Conservation (phyloP, 2,329 filamentous ascomycete genomes). For the Cytospora paraplurivora region DNA sequence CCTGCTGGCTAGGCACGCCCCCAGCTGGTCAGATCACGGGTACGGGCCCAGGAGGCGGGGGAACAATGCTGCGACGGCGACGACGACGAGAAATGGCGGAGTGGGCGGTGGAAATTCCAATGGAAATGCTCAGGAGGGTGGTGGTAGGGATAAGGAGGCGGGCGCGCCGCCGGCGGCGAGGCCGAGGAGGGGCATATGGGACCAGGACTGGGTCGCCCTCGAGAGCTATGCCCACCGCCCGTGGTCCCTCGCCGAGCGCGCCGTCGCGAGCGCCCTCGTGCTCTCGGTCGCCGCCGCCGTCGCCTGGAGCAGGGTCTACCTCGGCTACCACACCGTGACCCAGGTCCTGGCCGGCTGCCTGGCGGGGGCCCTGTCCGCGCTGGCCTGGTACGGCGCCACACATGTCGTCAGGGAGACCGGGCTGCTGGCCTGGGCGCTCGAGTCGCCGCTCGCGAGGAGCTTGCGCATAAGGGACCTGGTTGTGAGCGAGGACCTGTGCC, state of each 20-base stretch:
- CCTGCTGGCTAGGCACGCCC: constrained; percentile 76
- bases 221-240: constrained; percentile 50
- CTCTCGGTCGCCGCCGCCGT: constrained; percentile 67
- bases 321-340: constrained; percentile 86
- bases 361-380: constrained; percentile 70
- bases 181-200: constrained; percentile 8
- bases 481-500: constrained; percentile 82
- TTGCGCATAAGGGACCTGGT: constrained; percentile 81
- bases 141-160: not conserved
- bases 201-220: constrained; percentile 29
- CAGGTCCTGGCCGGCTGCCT: constrained; percentile 82
- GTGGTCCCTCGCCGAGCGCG: constrained; percentile 63
- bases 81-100: not conserved
- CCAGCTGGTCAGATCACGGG: constrained; percentile 42
- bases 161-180: not conserved
- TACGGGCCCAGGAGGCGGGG: constrained; percentile 1
- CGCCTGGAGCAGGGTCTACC: constrained; percentile 81
- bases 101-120: constrained; percentile 23
- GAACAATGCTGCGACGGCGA: not conserved
- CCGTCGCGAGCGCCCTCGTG: constrained; percentile 55
- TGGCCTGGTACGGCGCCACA: constrained; percentile 78
- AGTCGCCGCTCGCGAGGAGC: constrained; percentile 63
- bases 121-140: not conserved
- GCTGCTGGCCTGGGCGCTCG: constrained; percentile 71
- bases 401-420: constrained; percentile 66